Base-by-base conservation (phyloP, 768 basidiomycete species). In the Boletus insuetus region DNA sequence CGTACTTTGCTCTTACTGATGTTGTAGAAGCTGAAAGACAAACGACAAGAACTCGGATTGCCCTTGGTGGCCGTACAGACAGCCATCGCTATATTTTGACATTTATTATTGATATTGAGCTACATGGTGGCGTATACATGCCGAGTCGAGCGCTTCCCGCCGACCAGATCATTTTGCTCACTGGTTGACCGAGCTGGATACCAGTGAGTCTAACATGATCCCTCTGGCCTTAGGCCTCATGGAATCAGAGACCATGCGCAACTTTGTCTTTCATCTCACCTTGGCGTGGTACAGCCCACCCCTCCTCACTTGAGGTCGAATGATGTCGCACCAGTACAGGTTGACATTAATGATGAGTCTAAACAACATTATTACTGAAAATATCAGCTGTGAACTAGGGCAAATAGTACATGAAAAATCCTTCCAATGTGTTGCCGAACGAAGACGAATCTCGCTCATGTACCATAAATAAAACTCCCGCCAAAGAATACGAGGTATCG, bases 321-420 rank as follows among this genome's bases (percentile, higher is more conserved):
- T 41, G 24, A 40, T 31, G 13, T 55, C 43, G 39, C n/a, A 45
- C 56, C 53, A 60, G 46, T 70, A 69, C 63, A 65, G 19, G 20
- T 56, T 59, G 49, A 55, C 55, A 73, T 68, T 73, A 71, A 63
- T 59, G 60, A 64, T 58, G 61, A 64, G 64, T 48, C 55, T 69
- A 66, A 69, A 68, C 62, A 69, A 64, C 67, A 71, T 71, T 71
- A 65, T 63, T 67, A 63, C 58, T 55, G 49, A 43, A 58, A 46
- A 37, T 64, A 68, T 58, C 62, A 55, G 58, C 41, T 59, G 59
- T 51, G 57, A 62, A 64, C 61, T 62, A 69, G 42, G 54, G 29
- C 17, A 51, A 62, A 55, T 55, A 69, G 48, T 71, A 73, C 71
- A 73, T 53, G 58, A 60, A 66, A 67, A 58, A 58, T 59, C 56